Conservation (phyloP, 345 rosid species). For the Brassica nigra region DNA sequence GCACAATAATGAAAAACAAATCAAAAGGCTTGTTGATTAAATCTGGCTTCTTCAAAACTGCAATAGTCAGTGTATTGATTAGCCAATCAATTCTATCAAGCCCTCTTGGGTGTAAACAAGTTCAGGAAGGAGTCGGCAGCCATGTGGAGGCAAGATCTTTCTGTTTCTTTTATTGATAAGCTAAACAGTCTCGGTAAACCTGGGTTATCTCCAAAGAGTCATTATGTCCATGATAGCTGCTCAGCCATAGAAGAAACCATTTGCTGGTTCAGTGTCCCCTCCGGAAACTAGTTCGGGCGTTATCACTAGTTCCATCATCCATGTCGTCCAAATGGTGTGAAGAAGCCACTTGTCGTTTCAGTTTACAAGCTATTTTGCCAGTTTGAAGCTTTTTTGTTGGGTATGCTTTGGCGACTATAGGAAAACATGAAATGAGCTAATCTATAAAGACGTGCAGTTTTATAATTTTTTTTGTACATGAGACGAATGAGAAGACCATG, state of each 20-base stretch:
- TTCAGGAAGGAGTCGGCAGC: background rate
- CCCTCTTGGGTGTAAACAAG: background rate
- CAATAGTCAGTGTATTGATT: background rate
- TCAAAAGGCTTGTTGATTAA: too few species aligned
- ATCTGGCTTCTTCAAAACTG: background rate
- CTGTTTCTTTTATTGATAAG: too few species aligned
- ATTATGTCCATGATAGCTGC: background rate
- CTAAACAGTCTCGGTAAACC: too few species aligned
- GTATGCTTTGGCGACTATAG: too few species aligned
- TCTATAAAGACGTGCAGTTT: too few species aligned
- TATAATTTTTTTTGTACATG: too few species aligned
- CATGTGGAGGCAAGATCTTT: too few species aligned
- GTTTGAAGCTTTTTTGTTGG: too few species aligned
- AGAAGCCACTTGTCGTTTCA: too few species aligned
- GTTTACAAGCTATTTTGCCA: background rate
- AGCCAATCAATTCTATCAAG: background rate
- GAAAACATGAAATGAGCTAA: too few species aligned
- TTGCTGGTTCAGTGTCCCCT: background rate
- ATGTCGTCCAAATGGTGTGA: background rate
- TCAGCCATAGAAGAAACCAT: background rate
- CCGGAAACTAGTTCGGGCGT: background rate
- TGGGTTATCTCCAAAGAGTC: background rate
- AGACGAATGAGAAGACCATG: too few species aligned
- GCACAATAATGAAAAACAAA: background rate
- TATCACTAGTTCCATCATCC: background rate